Base-by-base conservation (phyloP, 352 stramenopile genomes). In the Phytophthora palmivora region DNA sequence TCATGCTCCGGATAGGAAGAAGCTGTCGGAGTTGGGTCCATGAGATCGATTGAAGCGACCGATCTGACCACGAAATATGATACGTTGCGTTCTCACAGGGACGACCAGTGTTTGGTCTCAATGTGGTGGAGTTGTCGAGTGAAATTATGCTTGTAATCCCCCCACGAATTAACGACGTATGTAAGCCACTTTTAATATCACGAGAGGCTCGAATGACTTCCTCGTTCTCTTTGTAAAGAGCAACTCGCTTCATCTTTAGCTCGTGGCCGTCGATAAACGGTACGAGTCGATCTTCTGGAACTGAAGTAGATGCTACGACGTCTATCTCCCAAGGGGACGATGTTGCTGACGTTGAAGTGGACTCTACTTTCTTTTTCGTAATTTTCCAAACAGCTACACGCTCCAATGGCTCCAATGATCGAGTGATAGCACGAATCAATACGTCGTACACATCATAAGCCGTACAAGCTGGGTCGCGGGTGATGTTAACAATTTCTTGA, bases 251-350 rank as follows among this genome's bases (percentile, higher is more conserved):
- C 16, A 92, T 84, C 24, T 84, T 75, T 6, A 67, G 55, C 26
- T 92, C 81, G 8, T 76, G 69, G 64, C 74, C 86, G 15, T 84
- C 55, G 2, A 84, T 15, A 48, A 95, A 95, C 5, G 86, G 77
- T 24, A 69, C 22, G 1, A 91, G 22, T 9, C 86, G 72, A 54
- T 95, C 84, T 0, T 81, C 78, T 0, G 80, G 81, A 7, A 91
- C 51, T 6, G 86, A 72, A 0, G 79, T 89, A 15, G 70, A 76
- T 15, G 78, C 79, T 6, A 94, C 63, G 4, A 76, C 70, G 10
- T 85, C 67, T 10, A 93, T 74, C 10, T 78, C 62, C 19, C 56
- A 72, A 18, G 18, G 10, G 3, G 42, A n/a, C 7, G 18, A 7
- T 24, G n/a, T 14, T 16, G 22, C 18, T 6, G 14, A 21, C 46